These are phyloP conservation scores for Aspergillus haitiensis DNA, from an alignment of 495 filamentous ascomycete species.

Conservation along the genomic window DNA sequence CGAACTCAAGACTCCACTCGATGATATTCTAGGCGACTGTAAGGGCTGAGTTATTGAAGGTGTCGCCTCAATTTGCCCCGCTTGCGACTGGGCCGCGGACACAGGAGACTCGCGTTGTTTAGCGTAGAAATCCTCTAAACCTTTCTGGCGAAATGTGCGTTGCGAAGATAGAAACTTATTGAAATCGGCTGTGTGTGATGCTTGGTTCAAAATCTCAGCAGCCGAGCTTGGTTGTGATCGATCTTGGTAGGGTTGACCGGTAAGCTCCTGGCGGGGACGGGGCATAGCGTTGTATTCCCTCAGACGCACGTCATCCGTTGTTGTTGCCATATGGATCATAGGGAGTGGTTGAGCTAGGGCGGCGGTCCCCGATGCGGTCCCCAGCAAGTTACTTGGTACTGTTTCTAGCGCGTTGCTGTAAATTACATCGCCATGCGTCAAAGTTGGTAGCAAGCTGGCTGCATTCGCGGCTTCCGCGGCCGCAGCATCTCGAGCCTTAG, in stretches of 20 bases:
- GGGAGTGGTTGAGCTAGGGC: constrained; percentile 67
- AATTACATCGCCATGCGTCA: constrained; percentile 70
- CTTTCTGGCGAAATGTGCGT: constrained; percentile 71
- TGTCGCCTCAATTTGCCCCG: constrained; percentile 52
- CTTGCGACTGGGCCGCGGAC: constrained; percentile 49
- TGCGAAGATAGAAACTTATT: constrained; percentile 78
- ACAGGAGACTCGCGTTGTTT: constrained; percentile 72
- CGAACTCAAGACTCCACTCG: constrained; percentile 40
- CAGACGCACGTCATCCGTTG: constrained; percentile 73
- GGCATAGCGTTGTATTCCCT: constrained; percentile 82
- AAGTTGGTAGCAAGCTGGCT: constrained; percentile 52
- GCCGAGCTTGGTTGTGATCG: constrained; percentile 75
- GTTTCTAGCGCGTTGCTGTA: constrained; percentile 75
- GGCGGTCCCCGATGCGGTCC: constrained; percentile 60
- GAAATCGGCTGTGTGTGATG: constrained; percentile 83
- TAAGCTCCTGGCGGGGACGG: constrained; percentile 84
- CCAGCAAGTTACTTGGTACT: constrained; percentile 65
- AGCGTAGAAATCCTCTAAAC: constrained; percentile 73
- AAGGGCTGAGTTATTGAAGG: constrained; percentile 48
- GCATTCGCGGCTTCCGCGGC: constrained; percentile 47
- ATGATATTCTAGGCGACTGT: constrained; percentile 43
- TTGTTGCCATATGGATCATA: constrained; percentile 78
- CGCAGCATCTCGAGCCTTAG: constrained; percentile 78
- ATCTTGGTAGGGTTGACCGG: constrained; percentile 87
- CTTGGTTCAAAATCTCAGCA: constrained; percentile 84